These are phyloP conservation scores for Stephania cephalantha DNA, from an alignment of 164 flowering plant species.

Conservation along the genomic window DNA sequence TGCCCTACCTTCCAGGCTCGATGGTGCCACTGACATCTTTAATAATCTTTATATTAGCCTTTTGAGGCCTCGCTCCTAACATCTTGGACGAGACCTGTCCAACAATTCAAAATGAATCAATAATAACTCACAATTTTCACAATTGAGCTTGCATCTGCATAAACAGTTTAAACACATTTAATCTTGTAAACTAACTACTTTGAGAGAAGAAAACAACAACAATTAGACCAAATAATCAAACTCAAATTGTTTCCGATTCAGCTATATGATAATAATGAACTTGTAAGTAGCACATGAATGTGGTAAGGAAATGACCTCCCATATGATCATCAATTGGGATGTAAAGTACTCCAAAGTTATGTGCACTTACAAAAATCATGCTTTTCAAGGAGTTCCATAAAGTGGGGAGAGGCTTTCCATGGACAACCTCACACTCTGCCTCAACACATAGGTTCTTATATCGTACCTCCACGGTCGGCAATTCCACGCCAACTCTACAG, in stretches of 20 bases:
- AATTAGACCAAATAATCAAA: too few relatives aligned
- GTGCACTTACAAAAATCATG: constrained; percentile 42
- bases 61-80: constrained; percentile 29
- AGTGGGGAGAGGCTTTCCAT: constrained; percentile 74
- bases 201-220: too few relatives aligned
- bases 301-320: neutral
- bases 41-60: constrained; percentile 38
- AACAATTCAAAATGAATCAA: neutral
- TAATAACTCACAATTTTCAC: neutral
- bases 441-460: constrained; percentile 45
- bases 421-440: constrained; percentile 60
- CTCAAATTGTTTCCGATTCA: neutral
- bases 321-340: neutral
- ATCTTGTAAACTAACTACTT: too few relatives aligned
- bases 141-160: neutral
- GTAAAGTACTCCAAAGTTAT: neutral
- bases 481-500: constrained; percentile 56
- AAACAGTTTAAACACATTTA: too few relatives aligned
- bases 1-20: constrained; percentile 49
- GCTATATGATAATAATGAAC: neutral
- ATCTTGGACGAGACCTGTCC: constrained; percentile 38
- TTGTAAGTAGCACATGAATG: too few relatives aligned
- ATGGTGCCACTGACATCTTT: constrained; percentile 43
- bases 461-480: constrained; percentile 66
- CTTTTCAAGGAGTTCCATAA: constrained; percentile 53